A percentile compares a stretch with the other conserved stretches of the same genome.
phyloP scores from a whole-genome alignment of 306 rosid species.

The Ziziphus jujuba region DNA sequence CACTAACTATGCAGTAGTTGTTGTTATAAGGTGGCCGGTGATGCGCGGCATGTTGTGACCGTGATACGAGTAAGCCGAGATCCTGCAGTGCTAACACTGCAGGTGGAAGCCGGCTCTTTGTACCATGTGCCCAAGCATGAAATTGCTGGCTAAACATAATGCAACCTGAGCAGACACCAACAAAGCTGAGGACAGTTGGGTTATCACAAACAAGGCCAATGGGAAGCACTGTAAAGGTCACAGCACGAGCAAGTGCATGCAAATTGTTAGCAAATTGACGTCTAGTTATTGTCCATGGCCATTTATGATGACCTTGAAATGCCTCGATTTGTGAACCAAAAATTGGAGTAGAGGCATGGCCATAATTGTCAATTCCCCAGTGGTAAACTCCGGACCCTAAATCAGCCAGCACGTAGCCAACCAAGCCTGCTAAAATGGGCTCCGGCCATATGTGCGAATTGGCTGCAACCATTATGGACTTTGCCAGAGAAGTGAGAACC shows the following conservation, averaged over 20 bases:
- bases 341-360: slow-evolving; percentile 56
- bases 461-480: slow-evolving; percentile 41
- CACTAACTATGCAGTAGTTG: slow-evolving; percentile 91
- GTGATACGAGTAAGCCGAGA: slow-evolving; percentile 62
- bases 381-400: slow-evolving; percentile 91
- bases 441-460: slow-evolving; percentile 39
- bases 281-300: slow-evolving; percentile 84
- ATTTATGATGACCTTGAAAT: slow-evolving; percentile 89
- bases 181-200: slow-evolving; percentile 53
- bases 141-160: slow-evolving; percentile 97
- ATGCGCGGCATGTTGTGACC: slow-evolving; percentile 66
- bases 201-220: slow-evolving; percentile 51
- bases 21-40: slow-evolving; percentile 78
- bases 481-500: slow-evolving; percentile 44
- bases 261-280: slow-evolving; percentile 87
- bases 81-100: slow-evolving; percentile 67
- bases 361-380: slow-evolving; percentile 88
- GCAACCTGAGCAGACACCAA: slow-evolving; percentile 60
- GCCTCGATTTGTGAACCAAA: slow-evolving; percentile 83
- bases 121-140: slow-evolving; percentile 94
- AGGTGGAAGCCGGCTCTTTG: slow-evolving; percentile 66
- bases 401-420: slow-evolving; percentile 76
- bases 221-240: slow-evolving; percentile 67
- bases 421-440: slow-evolving; percentile 45
- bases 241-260: slow-evolving; percentile 63